A percentile compares a stretch with the other conserved stretches of the same genome.
Evolutionary conservation across 2,329 filamentous ascomycete genomes (phyloP).

Genomic region (Epichloe coenophiala): DNA sequence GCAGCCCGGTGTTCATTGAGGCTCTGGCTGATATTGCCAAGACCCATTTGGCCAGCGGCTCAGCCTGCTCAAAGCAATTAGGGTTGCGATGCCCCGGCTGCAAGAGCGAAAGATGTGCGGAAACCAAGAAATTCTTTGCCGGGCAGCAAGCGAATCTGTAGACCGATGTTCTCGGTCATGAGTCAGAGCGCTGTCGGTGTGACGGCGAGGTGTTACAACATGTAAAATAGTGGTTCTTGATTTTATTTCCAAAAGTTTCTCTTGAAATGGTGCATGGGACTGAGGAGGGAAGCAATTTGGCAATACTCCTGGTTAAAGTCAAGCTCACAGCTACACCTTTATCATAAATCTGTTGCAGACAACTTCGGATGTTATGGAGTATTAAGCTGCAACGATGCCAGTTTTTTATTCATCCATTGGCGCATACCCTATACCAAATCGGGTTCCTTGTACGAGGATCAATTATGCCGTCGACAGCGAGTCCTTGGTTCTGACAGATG

Average conservation of each 20-base stretch:
- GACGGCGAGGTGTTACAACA: not conserved
- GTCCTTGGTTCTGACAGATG: no score
- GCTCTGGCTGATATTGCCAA: constrained; percentile 81
- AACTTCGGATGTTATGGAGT: no score
- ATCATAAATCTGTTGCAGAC: no score
- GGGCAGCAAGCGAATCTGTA: constrained; percentile 20
- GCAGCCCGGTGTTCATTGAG: constrained; percentile 77
- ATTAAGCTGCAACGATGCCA: no score
- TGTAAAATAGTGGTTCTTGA: not conserved
- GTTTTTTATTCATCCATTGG: no score
- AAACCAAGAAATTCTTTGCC: constrained; percentile 58
- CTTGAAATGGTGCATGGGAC: not conserved
- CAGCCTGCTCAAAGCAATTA: constrained; percentile 69
- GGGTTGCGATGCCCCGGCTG: constrained; percentile 84
- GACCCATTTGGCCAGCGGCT: constrained; percentile 57
- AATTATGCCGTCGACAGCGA: no score
- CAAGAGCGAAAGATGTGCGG: constrained; percentile 74
- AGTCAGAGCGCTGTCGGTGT: constrained; percentile 3
- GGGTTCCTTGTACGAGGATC: no score
- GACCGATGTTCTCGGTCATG: not conserved
- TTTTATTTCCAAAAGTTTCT: not conserved
- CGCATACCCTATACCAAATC: no score
- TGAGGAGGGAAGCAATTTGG: no score
- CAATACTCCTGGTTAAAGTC: no score
- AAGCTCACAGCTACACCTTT: no score